A percentile compares a stretch with the other conserved stretches of the same genome.
Conservation (phyloP, 2,329 filamentous ascomycete species). For the Coleophoma crateriformis region DNA sequence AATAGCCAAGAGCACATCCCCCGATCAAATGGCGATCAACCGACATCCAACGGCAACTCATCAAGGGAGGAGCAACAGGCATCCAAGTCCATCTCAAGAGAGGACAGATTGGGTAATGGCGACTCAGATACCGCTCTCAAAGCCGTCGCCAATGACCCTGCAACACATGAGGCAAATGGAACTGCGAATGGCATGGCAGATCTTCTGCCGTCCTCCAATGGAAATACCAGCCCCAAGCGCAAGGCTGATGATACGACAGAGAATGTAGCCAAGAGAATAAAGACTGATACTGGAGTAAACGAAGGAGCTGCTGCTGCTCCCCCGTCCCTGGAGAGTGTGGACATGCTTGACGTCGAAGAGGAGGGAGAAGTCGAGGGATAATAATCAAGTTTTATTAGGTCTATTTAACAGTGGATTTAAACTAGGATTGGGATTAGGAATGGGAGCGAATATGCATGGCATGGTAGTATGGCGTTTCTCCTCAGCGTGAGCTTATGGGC, state of each 20-base stretch:
- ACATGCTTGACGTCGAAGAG: no score
- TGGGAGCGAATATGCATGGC: no score
- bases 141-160: conserved; percentile 19
- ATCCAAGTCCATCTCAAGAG: background rate
- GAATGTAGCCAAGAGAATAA: conserved; percentile 7
- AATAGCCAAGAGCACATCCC: conserved; percentile 6
- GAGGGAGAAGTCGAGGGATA: no score
- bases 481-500: no score
- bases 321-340: no score
- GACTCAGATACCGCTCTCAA: conserved; percentile 18
- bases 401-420: no score
- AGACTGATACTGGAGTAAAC: background rate
- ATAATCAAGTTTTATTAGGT: no score
- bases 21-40: background rate
- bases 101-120: conserved; percentile 4
- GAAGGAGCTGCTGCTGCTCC: no score
- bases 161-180: conserved; percentile 13
- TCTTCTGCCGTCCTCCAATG: background rate
- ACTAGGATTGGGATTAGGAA: no score
- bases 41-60: background rate
- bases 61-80: background rate
- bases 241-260: conserved; percentile 4
- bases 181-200: conserved; percentile 4
- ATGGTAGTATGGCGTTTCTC: no score
- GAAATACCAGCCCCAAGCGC: conserved; percentile 10